phyloP scores from a whole-genome alignment of 2,329 filamentous ascomycete species.

The Curvularia sp. region DNA sequence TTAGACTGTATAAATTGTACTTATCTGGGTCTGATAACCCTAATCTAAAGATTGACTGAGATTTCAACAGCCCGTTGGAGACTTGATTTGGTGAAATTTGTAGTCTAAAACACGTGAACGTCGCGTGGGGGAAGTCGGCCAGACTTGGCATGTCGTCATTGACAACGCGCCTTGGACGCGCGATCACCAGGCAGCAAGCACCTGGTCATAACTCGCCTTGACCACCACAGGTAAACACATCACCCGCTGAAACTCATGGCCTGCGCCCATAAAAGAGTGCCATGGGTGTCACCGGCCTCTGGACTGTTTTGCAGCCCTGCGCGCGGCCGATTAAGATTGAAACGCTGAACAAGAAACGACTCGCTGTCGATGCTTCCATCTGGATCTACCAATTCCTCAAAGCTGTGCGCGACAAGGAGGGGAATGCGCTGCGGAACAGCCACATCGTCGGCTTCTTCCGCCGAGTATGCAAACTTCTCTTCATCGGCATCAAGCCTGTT shows the following conservation, averaged over 20 bases:
- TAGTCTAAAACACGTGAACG: not conserved
- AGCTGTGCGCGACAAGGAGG: conserved; percentile 97
- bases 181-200: conserved; percentile 28
- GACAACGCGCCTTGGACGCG: conserved; percentile 28
- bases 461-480: conserved; percentile 95
- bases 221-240: not conserved
- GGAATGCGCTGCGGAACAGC: conserved; percentile 92
- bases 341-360: conserved; percentile 92
- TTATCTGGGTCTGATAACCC: not conserved
- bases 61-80: not conserved
- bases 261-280: conserved; percentile 9
- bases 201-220: not conserved
- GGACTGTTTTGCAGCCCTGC: conserved; percentile 94
- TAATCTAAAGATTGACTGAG: not conserved
- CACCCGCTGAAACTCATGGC: conserved; percentile 24
- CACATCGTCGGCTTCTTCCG: conserved; percentile 98
- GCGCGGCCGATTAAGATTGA: conserved; percentile 95
- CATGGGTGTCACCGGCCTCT: conserved; percentile 98
- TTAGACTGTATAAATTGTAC: conserved; percentile 10
- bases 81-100: not conserved
- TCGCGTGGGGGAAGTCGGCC: not conserved
- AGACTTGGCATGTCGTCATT: conserved; percentile 27
- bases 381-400: conserved; percentile 99
- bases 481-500: conserved; percentile 93
- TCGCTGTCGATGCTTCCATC: conserved; percentile 97